phyloP scores from a whole-genome alignment of 768 basidiomycete species.

The Amyloporia xantha region DNA sequence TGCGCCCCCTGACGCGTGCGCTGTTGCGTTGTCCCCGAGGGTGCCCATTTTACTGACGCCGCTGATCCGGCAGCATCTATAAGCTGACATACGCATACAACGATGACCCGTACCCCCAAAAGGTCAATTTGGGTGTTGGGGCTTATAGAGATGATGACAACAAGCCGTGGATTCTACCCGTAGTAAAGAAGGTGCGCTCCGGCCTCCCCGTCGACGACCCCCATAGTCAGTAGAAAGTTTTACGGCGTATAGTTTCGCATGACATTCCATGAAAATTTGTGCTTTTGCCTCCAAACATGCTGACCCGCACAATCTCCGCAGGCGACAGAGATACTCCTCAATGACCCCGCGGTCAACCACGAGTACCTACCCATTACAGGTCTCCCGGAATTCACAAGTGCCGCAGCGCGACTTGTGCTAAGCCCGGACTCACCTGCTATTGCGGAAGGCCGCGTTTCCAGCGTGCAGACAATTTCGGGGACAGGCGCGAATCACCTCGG shows the following conservation, averaged over 20 bases:
- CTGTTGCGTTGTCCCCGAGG: slow-evolving; percentile 6
- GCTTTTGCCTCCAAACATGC: slow-evolving; percentile 1
- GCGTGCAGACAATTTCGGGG: slow-evolving; percentile 91
- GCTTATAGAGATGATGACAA: slow-evolving; percentile 85
- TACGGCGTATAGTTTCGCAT: no score
- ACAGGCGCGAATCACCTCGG: slow-evolving; percentile 95
- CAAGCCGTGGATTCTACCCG: slow-evolving; percentile 90
- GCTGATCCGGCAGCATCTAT: slow-evolving; percentile 59
- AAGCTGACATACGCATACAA: slow-evolving; percentile 88
- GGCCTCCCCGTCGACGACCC: neutral
- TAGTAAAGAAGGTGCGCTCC: slow-evolving; percentile 70
- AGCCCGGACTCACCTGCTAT: slow-evolving; percentile 68
- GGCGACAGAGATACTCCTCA: slow-evolving; percentile 69
- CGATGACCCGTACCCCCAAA: slow-evolving; percentile 63
- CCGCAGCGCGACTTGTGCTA: slow-evolving; percentile 79
- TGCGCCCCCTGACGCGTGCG: slow-evolving; percentile 79
- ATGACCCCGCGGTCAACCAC: slow-evolving; percentile 72
- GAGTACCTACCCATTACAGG: slow-evolving; percentile 93
- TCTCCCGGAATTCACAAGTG: slow-evolving; percentile 71
- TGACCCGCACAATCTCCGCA: slow-evolving; percentile 21
- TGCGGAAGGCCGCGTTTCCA: slow-evolving; percentile 61
- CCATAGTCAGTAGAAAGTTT: no score
- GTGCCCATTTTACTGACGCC: slow-evolving; percentile 1
- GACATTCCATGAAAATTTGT: no score
- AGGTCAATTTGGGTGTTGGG: slow-evolving; percentile 90